Percentiles rank a stretch among this genome's conserved stretches.
phyloP scores from a whole-genome alignment of 805 yeast genomes.

The Lipomyces spencermartinsiae region DNA sequence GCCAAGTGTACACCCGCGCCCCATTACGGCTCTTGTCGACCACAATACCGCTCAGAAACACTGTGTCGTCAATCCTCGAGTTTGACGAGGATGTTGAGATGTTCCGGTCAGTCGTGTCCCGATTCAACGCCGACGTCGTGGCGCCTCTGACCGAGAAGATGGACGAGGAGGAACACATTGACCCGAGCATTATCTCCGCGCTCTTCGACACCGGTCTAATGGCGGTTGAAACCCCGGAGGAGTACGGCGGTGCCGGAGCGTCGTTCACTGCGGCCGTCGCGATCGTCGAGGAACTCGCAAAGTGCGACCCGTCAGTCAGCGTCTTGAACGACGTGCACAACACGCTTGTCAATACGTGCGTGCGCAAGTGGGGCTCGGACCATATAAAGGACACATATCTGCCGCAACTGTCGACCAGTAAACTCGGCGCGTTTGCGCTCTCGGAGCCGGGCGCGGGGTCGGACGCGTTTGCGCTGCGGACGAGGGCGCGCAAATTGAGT shows the following conservation, averaged over 20 bases:
- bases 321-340: conserved; percentile 55
- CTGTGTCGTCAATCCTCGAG: conserved; percentile 23
- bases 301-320: conserved; percentile 52
- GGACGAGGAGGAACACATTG: conserved; percentile 50
- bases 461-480: conserved; percentile 53
- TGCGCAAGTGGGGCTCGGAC: conserved; percentile 50
- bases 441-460: conserved; percentile 53
- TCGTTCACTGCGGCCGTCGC: conserved; percentile 53
- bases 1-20: not conserved
- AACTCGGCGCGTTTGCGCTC: conserved; percentile 51
- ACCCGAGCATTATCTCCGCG: conserved; percentile 43
- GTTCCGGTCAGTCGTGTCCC: conserved; percentile 51
- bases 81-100: conserved; percentile 53
- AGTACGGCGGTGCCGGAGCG: conserved; percentile 55
- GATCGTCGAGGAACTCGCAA: conserved; percentile 54
- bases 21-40: conserved; percentile 3
- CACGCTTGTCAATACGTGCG: conserved; percentile 52
- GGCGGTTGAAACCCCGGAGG: conserved; percentile 57
- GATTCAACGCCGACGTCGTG: conserved; percentile 50
- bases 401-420: conserved; percentile 48
- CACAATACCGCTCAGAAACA: conserved; percentile 2
- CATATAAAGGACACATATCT: conserved; percentile 49
- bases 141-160: conserved; percentile 50
- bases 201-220: conserved; percentile 52
- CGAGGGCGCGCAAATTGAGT: conserved; percentile 48